Evolutionary conservation across 129 eudicot species (phyloP), one percentile per base, ranked within the genome.

Genomic region (Ambrosia trifida): DNA sequence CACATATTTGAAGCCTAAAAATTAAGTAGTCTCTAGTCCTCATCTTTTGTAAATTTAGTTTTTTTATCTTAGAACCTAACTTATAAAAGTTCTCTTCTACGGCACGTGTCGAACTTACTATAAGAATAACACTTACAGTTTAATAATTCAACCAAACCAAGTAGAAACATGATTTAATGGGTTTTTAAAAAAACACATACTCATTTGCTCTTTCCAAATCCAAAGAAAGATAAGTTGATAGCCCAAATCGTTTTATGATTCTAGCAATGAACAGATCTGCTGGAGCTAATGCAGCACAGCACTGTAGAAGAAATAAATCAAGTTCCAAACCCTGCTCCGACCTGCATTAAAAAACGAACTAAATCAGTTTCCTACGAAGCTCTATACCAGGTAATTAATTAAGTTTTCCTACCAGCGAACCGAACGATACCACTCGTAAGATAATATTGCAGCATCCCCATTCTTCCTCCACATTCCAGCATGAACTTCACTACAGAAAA

Each of bases 231-330:
- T 87, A 95, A 74, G 68, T 78, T 56, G 97, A 84, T 57, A 95
- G 74, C 41, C 96, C 96, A 79, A 78, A 95, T 57, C 99, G 99
- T 59, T 95, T 86, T 19, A 95, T 51, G 49, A 95, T 83, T 78
- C 99, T 81, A 38, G 67, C 68, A 60, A 88, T 84, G 83, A 68
- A 95, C 53, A 79, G 94, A 83, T 95, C 99, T 30, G 99, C 79
- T 59, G 99, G 99, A 72, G 97, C 97, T 78, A 95, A 82, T 32
- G 99, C 99, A 78, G 97, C 99, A 86, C 99, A 95, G 31, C 96
- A 83, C 64, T 95, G 99, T 64, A 95, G 89, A 78, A 90, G 85
- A 81, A 95, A 90, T 36, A 95, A 79, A 88, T 95, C 99, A 78
- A 86, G 89, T 80, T 95, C 99, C 72, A 88, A 84, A 78, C 87